Percentiles rank a stretch among this genome's conserved stretches.
These are phyloP conservation scores for Naganishia cerealis DNA, from an alignment of 1,284 basidiomycete genomes.

Conservation along the genomic window DNA sequence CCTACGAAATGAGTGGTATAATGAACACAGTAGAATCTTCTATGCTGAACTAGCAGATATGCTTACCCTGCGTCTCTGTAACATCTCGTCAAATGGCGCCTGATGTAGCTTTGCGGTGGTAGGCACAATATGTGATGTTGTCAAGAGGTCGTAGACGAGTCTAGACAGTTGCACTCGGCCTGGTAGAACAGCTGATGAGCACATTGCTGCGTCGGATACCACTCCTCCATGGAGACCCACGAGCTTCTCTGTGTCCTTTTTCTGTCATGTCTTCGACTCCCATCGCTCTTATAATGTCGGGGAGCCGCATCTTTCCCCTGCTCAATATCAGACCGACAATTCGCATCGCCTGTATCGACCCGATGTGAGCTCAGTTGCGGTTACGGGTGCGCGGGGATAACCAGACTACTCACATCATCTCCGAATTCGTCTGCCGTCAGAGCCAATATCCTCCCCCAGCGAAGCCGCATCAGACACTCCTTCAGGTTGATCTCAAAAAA, in stretches of 20 bases:
- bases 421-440: slow-evolving; percentile 70
- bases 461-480: slow-evolving; percentile 73
- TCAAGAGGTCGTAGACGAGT: slow-evolving; percentile 29
- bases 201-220: not conserved
- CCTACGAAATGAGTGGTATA: slow-evolving; percentile 19
- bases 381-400: not conserved
- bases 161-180: slow-evolving; percentile 26
- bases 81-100: slow-evolving; percentile 35
- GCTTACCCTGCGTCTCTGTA: slow-evolving; percentile 28
- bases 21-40: not conserved
- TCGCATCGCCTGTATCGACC: slow-evolving; percentile 63
- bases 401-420: slow-evolving; percentile 60
- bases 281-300: slow-evolving; percentile 66
- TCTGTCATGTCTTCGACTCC: slow-evolving; percentile 55
- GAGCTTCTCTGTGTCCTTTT: slow-evolving; percentile 27
- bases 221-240: slow-evolving; percentile 4
- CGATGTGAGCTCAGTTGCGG: slow-evolving; percentile 3
- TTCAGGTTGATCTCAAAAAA: slow-evolving; percentile 70
- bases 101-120: slow-evolving; percentile 32
- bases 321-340: slow-evolving; percentile 74
- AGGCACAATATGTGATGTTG: slow-evolving; percentile 32
- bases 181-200: not conserved
- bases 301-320: slow-evolving; percentile 79
- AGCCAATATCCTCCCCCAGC: slow-evolving; percentile 77
- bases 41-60: not conserved